phyloP scores from a whole-genome alignment of 2,329 filamentous ascomycete species.

The Fusarium secorum region DNA sequence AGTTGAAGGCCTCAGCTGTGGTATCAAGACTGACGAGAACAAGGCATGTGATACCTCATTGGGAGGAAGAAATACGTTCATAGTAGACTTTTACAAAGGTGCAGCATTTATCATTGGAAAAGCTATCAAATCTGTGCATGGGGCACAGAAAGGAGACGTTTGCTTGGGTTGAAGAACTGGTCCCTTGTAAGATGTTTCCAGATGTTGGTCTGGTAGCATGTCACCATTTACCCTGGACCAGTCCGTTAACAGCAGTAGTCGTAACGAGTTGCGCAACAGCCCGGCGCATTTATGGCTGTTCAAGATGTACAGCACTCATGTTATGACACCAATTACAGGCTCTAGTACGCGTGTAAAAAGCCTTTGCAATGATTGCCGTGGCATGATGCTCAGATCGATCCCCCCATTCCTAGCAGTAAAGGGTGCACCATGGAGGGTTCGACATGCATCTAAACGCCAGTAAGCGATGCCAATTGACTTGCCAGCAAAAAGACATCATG shows the following conservation, averaged over 20 bases:
- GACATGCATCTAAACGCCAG: neutral
- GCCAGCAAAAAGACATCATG: neutral
- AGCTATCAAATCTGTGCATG: neutral
- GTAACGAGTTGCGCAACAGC: neutral
- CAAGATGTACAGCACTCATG: neutral
- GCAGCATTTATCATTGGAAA: neutral
- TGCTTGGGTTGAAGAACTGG: neutral
- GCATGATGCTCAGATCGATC: fast-evolving
- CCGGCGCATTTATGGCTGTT: neutral
- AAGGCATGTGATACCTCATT: neutral
- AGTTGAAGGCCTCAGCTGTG: neutral
- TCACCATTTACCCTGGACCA: neutral
- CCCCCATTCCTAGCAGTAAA: neutral
- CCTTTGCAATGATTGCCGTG: neutral
- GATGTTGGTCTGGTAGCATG: neutral
- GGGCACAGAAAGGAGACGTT: too few species aligned
- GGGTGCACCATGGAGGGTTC: fast-evolving
- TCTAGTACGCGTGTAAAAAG: too few species aligned
- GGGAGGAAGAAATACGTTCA: fast-evolving
- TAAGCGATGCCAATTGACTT: neutral
- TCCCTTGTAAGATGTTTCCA: neutral
- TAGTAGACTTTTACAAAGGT: neutral
- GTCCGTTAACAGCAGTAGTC: neutral
- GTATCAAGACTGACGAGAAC: neutral
- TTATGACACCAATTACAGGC: neutral